phyloP scores from a whole-genome alignment of 176 grass and related monocot species.

The Eremochloa ophiuroides region DNA sequence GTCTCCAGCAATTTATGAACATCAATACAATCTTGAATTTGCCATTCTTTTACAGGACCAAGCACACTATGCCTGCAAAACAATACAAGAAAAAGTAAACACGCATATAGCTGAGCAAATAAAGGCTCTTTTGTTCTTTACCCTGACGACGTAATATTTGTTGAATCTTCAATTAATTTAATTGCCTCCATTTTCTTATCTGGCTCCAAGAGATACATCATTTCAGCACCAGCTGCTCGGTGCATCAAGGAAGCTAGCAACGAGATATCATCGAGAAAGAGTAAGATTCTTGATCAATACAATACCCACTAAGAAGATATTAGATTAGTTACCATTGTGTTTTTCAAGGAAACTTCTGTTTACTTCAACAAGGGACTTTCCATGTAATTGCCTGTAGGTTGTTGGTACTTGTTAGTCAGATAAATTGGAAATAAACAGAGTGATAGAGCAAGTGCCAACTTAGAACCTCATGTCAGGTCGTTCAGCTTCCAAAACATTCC shows the following conservation, averaged over 20 bases:
- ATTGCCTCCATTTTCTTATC: slow-evolving; percentile 77
- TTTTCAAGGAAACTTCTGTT: slow-evolving; percentile 78
- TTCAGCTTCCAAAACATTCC: slow-evolving; percentile 87
- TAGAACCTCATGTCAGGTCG: slow-evolving; percentile 74
- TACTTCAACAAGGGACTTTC: slow-evolving; percentile 78
- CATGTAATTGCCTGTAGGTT: slow-evolving; percentile 81
- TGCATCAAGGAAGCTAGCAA: slow-evolving; percentile 72
- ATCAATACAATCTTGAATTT: slow-evolving; percentile 74
- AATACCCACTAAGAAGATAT: not conserved
- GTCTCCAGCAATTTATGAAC: slow-evolving; percentile 83
- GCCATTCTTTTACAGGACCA: slow-evolving; percentile 69
- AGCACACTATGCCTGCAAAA: slow-evolving; percentile 48
- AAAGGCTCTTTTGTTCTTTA: slow-evolving; percentile 32
- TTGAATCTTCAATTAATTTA: slow-evolving; percentile 94
- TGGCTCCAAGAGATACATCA: slow-evolving; percentile 81
- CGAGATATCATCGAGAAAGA: slow-evolving; percentile 8
- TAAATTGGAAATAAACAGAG: not conserved
- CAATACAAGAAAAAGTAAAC: slow-evolving; percentile 10
- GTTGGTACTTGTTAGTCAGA: slow-evolving; percentile 31
- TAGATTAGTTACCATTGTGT: slow-evolving; percentile 58
- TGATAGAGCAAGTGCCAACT: not conserved
- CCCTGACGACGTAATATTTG: slow-evolving; percentile 61
- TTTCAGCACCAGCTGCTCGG: slow-evolving; percentile 86
- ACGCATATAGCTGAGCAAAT: not conserved
- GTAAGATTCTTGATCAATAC: not conserved